Evolutionary conservation across 805 yeast genomes (phyloP).

Genomic region (Saccharomyces mikatae): DNA sequence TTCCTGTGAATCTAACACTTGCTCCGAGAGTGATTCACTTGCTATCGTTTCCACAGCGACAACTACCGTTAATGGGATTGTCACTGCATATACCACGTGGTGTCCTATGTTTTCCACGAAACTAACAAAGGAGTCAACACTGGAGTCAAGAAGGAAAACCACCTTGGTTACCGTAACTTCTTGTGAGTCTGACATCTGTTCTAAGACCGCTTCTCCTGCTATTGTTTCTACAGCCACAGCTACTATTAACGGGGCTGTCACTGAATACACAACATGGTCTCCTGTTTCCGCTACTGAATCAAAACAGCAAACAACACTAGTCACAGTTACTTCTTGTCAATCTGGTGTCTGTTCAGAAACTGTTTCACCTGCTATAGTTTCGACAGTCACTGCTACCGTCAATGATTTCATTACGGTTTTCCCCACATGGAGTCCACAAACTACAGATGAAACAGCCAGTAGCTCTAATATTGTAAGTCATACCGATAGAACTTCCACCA

Average conservation of each 20-base stretch:
- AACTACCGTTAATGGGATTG: constrained; percentile 25
- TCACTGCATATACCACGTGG: constrained; percentile 29
- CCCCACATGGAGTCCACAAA: constrained; percentile 24
- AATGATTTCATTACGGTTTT: constrained; percentile 28
- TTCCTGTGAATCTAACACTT: constrained; percentile 24
- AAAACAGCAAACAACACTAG: constrained; percentile 16
- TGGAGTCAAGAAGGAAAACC: constrained; percentile 10
- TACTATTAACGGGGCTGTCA: constrained; percentile 4
- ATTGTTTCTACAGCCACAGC: constrained; percentile 2
- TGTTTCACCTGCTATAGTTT: constrained; percentile 24
- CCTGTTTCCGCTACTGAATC: constrained; percentile 17
- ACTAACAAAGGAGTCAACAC: too few relatives aligned
- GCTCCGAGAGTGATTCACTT: constrained; percentile 23
- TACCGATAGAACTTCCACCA: constrained; percentile 18
- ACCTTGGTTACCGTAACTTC: constrained; percentile 17
- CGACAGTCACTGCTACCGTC: constrained; percentile 27
- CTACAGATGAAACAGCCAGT: constrained; percentile 14
- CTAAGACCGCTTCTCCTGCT: constrained; percentile 9
- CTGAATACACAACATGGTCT: constrained; percentile 17
- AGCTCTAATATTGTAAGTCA: constrained; percentile 15
- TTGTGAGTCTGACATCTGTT: constrained; percentile 12
- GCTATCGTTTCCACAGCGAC: constrained; percentile 28
- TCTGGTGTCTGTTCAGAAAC: constrained; percentile 22
- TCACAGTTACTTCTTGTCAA: constrained; percentile 26
- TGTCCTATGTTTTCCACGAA: constrained; percentile 18